These are phyloP conservation scores for Karstenula rhodostoma DNA, from an alignment of 2,329 filamentous ascomycete genomes.

Conservation along the genomic window DNA sequence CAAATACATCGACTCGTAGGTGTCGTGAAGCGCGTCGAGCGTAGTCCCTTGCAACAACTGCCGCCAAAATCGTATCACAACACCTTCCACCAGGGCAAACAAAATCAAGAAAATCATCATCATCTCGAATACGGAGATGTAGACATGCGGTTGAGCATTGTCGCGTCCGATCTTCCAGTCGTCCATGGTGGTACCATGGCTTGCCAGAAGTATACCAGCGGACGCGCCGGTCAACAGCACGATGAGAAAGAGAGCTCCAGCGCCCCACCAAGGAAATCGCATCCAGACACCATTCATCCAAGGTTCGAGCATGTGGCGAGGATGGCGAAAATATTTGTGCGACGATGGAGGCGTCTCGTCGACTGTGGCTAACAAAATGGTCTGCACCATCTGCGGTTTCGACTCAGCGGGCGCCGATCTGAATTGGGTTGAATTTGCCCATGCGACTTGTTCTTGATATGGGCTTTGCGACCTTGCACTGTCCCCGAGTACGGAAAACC, in stretches of 20 bases:
- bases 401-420: not conserved
- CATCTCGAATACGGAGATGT: conserved; percentile 32
- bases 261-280: conserved; percentile 31
- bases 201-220: conserved; percentile 28
- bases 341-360: not conserved
- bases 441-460: conserved; percentile 21
- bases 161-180: conserved; percentile 29
- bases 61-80: conserved; percentile 32
- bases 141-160: conserved; percentile 29
- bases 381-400: conserved; percentile 4
- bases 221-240: conserved; percentile 29
- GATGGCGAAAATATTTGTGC: conserved; percentile 28
- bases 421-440: conserved; percentile 20
- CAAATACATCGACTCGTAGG: conserved; percentile 24
- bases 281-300: conserved; percentile 29
- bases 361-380: not conserved
- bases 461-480: conserved; percentile 5
- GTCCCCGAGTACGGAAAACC: conserved; percentile 13
- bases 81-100: conserved; percentile 29
- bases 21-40: conserved; percentile 29
- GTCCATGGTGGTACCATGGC: conserved; percentile 20
- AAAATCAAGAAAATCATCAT: conserved; percentile 29
- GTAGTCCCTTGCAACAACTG: conserved; percentile 27
- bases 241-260: conserved; percentile 24
- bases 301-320: conserved; percentile 29